phyloP scores from a whole-genome alignment of 352 stramenopile species.

The Elongisporangium anandrum region DNA sequence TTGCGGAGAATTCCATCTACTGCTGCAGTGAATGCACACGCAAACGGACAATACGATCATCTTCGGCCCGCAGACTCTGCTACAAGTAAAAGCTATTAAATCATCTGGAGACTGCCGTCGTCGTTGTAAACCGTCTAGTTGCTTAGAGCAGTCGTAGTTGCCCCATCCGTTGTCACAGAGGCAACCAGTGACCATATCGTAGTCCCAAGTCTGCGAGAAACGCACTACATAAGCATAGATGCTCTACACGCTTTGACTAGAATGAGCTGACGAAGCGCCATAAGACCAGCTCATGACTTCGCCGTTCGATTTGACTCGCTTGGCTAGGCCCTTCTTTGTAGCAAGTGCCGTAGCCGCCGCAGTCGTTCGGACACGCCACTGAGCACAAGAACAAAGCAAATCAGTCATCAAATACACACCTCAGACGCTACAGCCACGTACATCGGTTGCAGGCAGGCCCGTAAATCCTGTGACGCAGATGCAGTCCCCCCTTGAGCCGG shows the following conservation, averaged over 20 bases:
- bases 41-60: too few relatives aligned
- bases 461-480: slow-evolving; percentile 59
- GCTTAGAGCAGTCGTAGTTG: slow-evolving; percentile 83
- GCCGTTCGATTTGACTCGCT: slow-evolving; percentile 39
- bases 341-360: slow-evolving; percentile 80
- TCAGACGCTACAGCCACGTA: slow-evolving; percentile 12
- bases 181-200: slow-evolving; percentile 82
- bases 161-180: slow-evolving; percentile 85
- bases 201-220: slow-evolving; percentile 91
- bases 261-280: too few relatives aligned
- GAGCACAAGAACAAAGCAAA: background rate
- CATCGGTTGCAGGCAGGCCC: slow-evolving; percentile 64
- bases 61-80: too few relatives aligned
- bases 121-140: slow-evolving; percentile 57
- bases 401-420: background rate
- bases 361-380: slow-evolving; percentile 68
- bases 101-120: slow-evolving; percentile 42
- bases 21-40: too few relatives aligned
- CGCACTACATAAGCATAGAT: too few relatives aligned
- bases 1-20: too few relatives aligned
- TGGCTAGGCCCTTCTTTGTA: slow-evolving; percentile 72
- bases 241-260: too few relatives aligned
- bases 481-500: slow-evolving; percentile 63
- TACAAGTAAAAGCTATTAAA: too few relatives aligned
- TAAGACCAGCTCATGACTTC: slow-evolving; percentile 56